These are phyloP conservation scores for Hypoxylon cercidicola DNA, from an alignment of 495 filamentous ascomycete genomes.

Conservation along the genomic window DNA sequence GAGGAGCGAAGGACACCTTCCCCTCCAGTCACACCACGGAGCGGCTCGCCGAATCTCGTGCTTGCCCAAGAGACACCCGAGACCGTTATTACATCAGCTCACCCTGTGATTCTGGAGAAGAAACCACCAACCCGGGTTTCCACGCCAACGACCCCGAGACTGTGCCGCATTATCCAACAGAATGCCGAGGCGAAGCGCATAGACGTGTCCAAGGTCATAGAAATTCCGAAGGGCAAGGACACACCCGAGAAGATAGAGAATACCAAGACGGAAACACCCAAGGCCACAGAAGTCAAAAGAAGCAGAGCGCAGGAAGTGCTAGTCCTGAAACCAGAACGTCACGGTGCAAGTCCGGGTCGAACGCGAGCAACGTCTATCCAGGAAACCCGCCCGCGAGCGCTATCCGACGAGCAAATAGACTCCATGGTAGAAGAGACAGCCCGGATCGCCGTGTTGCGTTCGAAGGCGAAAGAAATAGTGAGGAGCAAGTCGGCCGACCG, in stretches of 20 bases:
- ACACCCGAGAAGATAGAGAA: constrained; percentile 5
- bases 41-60: constrained; percentile 48
- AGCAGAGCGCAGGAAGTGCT: constrained; percentile 1
- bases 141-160: constrained; percentile 20
- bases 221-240: neutral
- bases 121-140: constrained; percentile 36
- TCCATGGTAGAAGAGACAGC: constrained; percentile 32
- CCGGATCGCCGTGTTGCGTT: constrained; percentile 35
- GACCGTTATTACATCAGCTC: constrained; percentile 37
- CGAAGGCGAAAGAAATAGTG: constrained; percentile 30
- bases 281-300: constrained; percentile 4
- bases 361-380: constrained; percentile 1
- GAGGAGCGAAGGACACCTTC: constrained; percentile 45
- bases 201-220: constrained; percentile 1
- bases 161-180: constrained; percentile 23
- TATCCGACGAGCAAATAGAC: constrained; percentile 18
- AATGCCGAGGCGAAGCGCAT: constrained; percentile 10
- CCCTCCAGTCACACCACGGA: constrained; percentile 49
- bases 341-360: constrained; percentile 6
- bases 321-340: constrained; percentile 8
- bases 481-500: constrained; percentile 24
- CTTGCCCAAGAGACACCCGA: constrained; percentile 38
- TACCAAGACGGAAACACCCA: constrained; percentile 5
- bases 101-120: constrained; percentile 20
- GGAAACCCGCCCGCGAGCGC: constrained; percentile 15